Conservation (phyloP, 768 basidiomycete genomes). For the Rhodotorula babjevae region DNA sequence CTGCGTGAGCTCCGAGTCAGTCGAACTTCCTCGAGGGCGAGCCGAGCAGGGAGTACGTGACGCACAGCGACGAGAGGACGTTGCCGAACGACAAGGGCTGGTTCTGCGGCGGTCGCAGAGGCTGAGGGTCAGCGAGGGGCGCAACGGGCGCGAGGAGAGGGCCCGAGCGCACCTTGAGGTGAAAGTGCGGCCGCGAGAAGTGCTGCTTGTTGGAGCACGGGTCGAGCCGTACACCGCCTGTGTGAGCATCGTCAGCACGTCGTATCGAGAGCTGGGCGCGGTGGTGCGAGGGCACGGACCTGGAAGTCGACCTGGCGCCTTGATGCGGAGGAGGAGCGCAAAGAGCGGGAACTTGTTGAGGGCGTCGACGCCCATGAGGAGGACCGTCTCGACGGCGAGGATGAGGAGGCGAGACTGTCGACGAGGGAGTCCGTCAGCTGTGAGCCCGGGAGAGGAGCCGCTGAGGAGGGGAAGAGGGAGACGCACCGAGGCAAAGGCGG, state of each 20-base stretch:
- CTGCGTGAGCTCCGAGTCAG: background rate
- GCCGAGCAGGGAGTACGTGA: background rate
- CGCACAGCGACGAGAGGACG: background rate
- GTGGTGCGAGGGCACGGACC: conserved; percentile 50
- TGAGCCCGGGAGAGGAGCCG: background rate
- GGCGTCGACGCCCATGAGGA: conserved; percentile 66
- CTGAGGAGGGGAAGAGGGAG: background rate
- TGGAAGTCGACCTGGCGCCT: conserved; percentile 77
- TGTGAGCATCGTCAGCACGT: background rate
- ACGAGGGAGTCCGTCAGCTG: background rate
- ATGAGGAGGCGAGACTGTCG: conserved; percentile 56
- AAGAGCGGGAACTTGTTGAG: conserved; percentile 93
- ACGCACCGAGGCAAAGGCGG: conserved; percentile 67
- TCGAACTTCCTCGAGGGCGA: background rate
- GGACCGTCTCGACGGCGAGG: conserved; percentile 58
- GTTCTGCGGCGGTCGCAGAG: background rate
- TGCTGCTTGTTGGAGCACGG: background rate
- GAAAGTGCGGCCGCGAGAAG: background rate
- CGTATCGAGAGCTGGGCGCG: too few relatives aligned
- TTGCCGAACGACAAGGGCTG: background rate
- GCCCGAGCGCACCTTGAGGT: background rate
- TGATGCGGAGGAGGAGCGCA: conserved; percentile 71
- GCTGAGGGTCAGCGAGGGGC: background rate
- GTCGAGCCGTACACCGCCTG: background rate
- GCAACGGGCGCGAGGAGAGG: too few relatives aligned